These are phyloP conservation scores for Smittium culicis DNA, from an alignment of 371 early-diverging fungal species.

Conservation along the genomic window DNA sequence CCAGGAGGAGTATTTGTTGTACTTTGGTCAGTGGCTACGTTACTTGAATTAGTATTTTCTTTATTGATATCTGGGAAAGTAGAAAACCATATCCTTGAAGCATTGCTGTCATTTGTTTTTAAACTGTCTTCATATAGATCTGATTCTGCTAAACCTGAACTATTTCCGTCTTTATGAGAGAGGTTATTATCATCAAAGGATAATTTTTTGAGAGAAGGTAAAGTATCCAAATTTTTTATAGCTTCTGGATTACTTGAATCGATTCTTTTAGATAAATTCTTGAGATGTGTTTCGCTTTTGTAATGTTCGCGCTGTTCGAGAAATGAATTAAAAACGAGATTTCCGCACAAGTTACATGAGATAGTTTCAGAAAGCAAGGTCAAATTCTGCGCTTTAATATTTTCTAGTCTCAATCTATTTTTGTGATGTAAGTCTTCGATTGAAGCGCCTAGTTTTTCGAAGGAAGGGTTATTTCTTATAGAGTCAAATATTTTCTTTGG, in stretches of 20 bases:
- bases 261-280: constrained; percentile 8
- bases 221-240: neutral
- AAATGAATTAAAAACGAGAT: constrained; percentile 15
- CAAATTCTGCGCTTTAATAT: neutral
- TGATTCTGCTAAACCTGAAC: neutral
- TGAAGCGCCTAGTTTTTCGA: neutral
- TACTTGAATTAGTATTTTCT: neutral
- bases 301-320: constrained; percentile 23
- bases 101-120: neutral
- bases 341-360: constrained; percentile 20
- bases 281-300: constrained; percentile 15
- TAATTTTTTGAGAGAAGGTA: neutral
- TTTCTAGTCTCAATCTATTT: neutral
- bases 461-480: neutral
- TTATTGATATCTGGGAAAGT: neutral
- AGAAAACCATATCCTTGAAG: constrained; percentile 8
- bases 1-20: neutral
- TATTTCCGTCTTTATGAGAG: constrained; percentile 1
- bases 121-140: constrained; percentile 8
- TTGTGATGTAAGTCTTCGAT: neutral
- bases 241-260: constrained; percentile 16
- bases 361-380: neutral
- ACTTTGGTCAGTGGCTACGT: constrained; percentile 12
- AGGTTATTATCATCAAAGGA: neutral
- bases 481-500: neutral